These are phyloP conservation scores for Diplodia sapinea DNA, from an alignment of 2,329 filamentous ascomycete species.

Conservation along the genomic window DNA sequence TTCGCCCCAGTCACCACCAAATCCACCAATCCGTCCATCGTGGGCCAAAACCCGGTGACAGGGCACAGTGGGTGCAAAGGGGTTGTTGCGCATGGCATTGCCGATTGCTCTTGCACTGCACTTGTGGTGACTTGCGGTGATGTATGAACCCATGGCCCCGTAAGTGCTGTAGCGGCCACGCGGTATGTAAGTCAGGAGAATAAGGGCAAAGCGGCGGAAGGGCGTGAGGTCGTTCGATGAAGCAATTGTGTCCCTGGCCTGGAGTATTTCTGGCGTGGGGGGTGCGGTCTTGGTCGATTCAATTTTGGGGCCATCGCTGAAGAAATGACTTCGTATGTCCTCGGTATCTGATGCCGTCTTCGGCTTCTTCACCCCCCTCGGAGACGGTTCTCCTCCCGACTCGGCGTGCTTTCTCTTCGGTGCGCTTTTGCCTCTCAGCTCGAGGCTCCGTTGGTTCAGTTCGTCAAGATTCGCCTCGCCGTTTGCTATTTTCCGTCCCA, in stretches of 20 bases:
- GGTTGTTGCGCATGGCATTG: constrained; percentile 45
- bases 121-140: constrained; percentile 42
- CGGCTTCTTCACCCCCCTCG: constrained; percentile 6
- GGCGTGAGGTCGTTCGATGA: constrained; percentile 55
- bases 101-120: constrained; percentile 39
- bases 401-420: constrained; percentile 33
- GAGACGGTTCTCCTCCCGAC: constrained; percentile 14
- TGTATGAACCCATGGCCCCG: constrained; percentile 43
- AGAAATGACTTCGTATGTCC: constrained; percentile 42
- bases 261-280: constrained; percentile 33
- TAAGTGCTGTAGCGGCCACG: constrained; percentile 46
- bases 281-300: constrained; percentile 6
- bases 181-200: constrained; percentile 45
- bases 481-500: constrained; percentile 47
- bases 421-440: constrained; percentile 45
- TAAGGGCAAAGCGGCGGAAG: constrained; percentile 51
- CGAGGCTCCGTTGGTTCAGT: constrained; percentile 50
- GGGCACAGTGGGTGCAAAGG: constrained; percentile 49
- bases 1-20: constrained; percentile 57
- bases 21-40: constrained; percentile 47
- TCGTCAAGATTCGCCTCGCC: constrained; percentile 48
- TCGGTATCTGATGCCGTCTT: not conserved
- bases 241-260: constrained; percentile 49
- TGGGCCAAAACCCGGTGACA: constrained; percentile 51
- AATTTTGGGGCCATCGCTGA: constrained; percentile 26